phyloP scores from a whole-genome alignment of 495 filamentous ascomycete species.

The Tuber magnatum region DNA sequence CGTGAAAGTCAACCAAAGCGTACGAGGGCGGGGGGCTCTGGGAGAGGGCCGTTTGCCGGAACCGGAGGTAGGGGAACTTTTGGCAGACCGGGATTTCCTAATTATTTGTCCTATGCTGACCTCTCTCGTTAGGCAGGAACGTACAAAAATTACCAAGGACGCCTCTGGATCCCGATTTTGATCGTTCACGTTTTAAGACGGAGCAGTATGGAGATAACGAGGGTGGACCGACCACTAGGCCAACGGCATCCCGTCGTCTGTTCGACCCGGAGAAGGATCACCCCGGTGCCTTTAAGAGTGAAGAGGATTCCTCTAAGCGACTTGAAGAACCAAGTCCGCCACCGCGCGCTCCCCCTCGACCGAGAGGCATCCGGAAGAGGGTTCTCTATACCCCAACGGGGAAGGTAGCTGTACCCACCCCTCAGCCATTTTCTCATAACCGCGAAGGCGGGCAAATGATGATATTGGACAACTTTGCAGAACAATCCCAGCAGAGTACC shows the following conservation, averaged over 20 bases:
- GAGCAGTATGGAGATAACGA: conserved; percentile 25
- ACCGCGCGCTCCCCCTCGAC: conserved; percentile 3
- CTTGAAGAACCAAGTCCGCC: conserved; percentile 15
- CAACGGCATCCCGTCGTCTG: conserved; percentile 18
- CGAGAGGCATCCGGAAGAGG: conserved; percentile 10
- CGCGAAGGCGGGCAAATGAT: conserved; percentile 27
- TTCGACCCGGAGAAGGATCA: conserved; percentile 30
- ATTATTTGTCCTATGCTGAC: background rate
- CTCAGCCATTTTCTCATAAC: background rate
- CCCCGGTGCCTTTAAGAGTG: conserved; percentile 16
- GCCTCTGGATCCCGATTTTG: conserved; percentile 27
- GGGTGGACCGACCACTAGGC: conserved; percentile 7
- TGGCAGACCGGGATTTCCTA: background rate
- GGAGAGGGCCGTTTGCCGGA: background rate
- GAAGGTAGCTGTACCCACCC: background rate
- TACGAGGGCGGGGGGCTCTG: background rate
- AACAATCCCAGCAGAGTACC: conserved; percentile 12
- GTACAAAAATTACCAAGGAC: background rate
- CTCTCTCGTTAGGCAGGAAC: background rate
- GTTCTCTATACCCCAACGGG: background rate
- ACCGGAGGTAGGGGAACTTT: background rate
- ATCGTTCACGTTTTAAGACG: conserved; percentile 27
- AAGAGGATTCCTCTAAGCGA: conserved; percentile 24
- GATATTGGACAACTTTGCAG: conserved; percentile 23
- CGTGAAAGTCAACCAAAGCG: background rate